Conservation (phyloP, 139 green algal genomes). For the Chlamydomonas incerta region DNA sequence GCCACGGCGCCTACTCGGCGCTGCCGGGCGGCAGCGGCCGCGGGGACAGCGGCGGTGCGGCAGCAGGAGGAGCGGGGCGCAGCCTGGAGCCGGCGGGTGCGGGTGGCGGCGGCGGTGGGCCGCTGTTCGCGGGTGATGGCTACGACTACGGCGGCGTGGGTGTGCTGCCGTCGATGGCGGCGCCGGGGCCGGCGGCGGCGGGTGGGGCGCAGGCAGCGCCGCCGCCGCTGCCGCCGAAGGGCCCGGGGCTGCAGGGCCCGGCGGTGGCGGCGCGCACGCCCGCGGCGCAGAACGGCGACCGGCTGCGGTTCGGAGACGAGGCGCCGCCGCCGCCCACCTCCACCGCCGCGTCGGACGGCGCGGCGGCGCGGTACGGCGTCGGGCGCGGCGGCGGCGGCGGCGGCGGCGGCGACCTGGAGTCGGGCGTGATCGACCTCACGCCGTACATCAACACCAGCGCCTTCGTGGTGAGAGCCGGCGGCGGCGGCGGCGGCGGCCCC, state of each 20-base stretch:
- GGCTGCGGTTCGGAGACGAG: conserved; percentile 16
- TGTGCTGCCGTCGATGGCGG: not conserved
- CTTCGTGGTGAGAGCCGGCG: conserved; percentile 68
- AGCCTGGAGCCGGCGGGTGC: not conserved
- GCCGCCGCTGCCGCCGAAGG: not conserved
- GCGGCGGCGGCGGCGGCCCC: not conserved
- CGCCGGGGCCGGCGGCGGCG: not conserved
- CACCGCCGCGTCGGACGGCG: too few species aligned
- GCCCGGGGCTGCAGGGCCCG: not conserved
- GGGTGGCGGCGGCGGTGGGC: not conserved
- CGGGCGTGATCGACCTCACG: conserved; percentile 73
- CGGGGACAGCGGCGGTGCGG: not conserved
- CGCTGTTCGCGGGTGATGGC: not conserved
- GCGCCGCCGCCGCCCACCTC: not conserved
- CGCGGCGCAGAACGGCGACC: not conserved
- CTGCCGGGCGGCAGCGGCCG: not conserved
- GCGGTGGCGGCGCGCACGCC: not conserved
- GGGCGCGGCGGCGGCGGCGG: not conserved
- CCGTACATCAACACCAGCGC: conserved; percentile 86
- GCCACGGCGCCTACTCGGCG: too few species aligned
- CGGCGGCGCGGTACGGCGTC: not conserved
- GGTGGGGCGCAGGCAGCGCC: not conserved
- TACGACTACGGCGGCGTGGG: conserved; percentile 5
- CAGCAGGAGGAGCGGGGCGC: not conserved
- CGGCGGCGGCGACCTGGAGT: not conserved